Base-by-base conservation (phyloP, 2,329 filamentous ascomycete species). In the Cordyceps tenuipes region DNA sequence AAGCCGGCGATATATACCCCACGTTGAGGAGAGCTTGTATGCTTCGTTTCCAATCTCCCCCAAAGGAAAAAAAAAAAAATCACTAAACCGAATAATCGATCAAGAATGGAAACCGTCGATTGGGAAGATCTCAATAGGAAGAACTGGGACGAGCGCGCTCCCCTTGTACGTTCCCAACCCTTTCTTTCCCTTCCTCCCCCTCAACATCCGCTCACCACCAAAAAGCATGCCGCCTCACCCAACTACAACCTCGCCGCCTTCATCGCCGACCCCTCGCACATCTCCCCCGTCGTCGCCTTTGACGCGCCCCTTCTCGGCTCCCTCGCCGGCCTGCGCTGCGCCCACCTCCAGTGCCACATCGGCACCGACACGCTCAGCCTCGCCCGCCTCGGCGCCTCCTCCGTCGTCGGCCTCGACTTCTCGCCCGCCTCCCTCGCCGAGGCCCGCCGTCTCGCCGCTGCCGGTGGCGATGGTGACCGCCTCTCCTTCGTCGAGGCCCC, bases 301-400 rank as follows among this genome's bases (percentile, higher is more conserved):
- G 61, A 63, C 51, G 15, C 44, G 6, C 61, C 61, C 3, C 58
- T 61, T 2, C 48, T 64, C 21, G 60, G 57, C n/a, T n/a, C 56
- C 46, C 26, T 63, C 5, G 31, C 56, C 7, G 61, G 59, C n/a
- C 56, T 62, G 34, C 29, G 61, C 43, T 60, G 55, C 47, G 62
- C 55, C 1, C 63, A 64, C 44, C 58, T 64, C 4, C 63, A 63
- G 54, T 63, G 63, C 60, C 63, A 64, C 59, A 63, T 63, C 19
- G 62, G 62, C n/a, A 64, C 62, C 17, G 63, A 64, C 43, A 62
- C 62, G 31, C 58, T 63, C n/a, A 61, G 62, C 31, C 53, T 64
- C 12, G 62, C 60, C 15, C 44, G 63, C 1, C 54, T 61, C 17
- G 63, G 63, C 52, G 58, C 63, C 23, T 47, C 60, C n/a, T 63